Evolutionary conservation across 106 monocot species (phyloP), one percentile per base, ranked within the genome.

Genomic region (Agapanthus africanus): DNA sequence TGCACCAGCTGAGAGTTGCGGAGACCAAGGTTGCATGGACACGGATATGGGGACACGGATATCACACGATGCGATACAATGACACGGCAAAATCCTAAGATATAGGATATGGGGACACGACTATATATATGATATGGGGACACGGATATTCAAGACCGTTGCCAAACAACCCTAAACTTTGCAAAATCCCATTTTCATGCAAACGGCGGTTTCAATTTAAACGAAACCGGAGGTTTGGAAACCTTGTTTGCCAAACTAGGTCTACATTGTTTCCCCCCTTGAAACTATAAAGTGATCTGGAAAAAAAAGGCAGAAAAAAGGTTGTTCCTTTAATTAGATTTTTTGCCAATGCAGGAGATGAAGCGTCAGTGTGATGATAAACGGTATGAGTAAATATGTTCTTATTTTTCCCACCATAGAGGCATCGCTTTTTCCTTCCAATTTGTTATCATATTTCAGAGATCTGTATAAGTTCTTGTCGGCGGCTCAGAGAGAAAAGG

Each of bases 361-460:
- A 88, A 93, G 72, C 88, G 71, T 7, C 88, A 86, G 16, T 93
- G 93, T 78, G 88, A 93, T 77, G 85, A 88, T 23, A 93, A 88
- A 79, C 79, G 92, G 92, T 85, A 69, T 13, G 40, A n/a, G n/a
- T n/a, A 7, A 61, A 1, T 11, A 41, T 18, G 18, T 66, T 40
- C 16, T 41, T 60, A 54, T 68, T 3, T 33, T 10, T 42, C 37
- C 35, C 36, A 0, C 34, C 39, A 6, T 13, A 36, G 56, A 32
- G 52, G 35, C 21, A n/a, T 66, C 18, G 33, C 27, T 21, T 80
- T 50, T 70, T 76, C 50, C 68, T 6, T 76, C 50, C n/a, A 28
- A 15, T 67, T 32, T 6, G 18, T 22, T 6, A 46, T 32, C 25
- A 37, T 42, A 68, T 59, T 79, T 63, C 79, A 95, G 95, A 66